Base-by-base conservation (phyloP, 768 basidiomycete genomes). In the Grammothele lineata region DNA sequence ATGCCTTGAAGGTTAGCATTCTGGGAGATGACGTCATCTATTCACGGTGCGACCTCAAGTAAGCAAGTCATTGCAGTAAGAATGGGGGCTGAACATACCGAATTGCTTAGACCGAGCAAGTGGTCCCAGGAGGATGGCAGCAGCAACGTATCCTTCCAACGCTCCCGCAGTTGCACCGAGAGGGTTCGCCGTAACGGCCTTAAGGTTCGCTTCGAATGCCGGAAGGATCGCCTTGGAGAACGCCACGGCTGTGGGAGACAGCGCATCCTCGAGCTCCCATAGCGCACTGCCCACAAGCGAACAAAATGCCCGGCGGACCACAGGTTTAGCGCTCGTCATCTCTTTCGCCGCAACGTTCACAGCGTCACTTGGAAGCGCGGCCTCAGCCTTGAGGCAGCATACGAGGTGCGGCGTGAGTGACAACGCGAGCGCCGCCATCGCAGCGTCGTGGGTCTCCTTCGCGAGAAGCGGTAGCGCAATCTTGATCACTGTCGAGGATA, bases 61-160 rank as follows among this genome's bases (percentile, higher is more conserved):
- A n/a, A n/a, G n/a, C 8, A 30, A 7, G 27, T 30, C 8, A 30
- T 7, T 14, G 27, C 27, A 30, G 27, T 30, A 14, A 7, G 14
- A 14, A 30, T 30, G 27, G 27, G 7, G 27, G 7, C 14, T 30
- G 37, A 23, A 71, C 71, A 30, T 65, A 87, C 84, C 75, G 47
- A 81, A 80, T 53, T 72, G 64, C 17, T 71, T 72, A 10, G 72
- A 73, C 34, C 64, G 67, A 18, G 73, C 57, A 34, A 86, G 58
- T 0, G 83, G 81, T 1, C 85, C 83, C 5, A 92, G 70, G 8
- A 92, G 65, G 3, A 83, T 65, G 1, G 89, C 77, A 19, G 82
- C 61, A 1, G 88, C 81, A 11, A 93, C 75, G 60, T 92, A 95
- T 0, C 87, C 92, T 58, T 96, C 94, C 34, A 88, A 60, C n/a